Conservation (phyloP, 257 asterid species). For the Salvia rosmarinus region DNA sequence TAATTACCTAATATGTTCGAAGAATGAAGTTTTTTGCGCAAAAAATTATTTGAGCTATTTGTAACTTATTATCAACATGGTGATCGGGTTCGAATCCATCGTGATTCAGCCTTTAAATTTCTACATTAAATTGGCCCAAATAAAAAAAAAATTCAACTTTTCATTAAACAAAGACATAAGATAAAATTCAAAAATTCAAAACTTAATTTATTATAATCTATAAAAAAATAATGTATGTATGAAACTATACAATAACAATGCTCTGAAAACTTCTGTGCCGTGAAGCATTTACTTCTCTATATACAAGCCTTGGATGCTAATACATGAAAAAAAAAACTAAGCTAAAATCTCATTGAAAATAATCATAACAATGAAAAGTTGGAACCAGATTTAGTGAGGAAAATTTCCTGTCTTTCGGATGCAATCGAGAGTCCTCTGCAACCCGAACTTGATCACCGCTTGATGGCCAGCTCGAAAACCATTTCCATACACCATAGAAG, state of each 20-base stretch:
- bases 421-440: conserved; percentile 74
- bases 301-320: not conserved
- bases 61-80: too few relatives aligned
- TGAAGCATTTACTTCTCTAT: not conserved
- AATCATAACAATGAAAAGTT: not conserved
- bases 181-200: not conserved
- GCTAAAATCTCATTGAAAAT: not conserved
- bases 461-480: conserved; percentile 83
- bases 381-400: conserved; percentile 49
- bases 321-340: not conserved
- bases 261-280: not conserved
- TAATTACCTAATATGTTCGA: too few relatives aligned
- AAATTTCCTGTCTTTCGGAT: conserved; percentile 74
- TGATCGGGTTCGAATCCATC: too few relatives aligned
- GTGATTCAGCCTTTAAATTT: too few relatives aligned
- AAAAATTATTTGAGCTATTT: too few relatives aligned
- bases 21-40: too few relatives aligned
- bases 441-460: conserved; percentile 73
- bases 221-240: not conserved
- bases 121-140: too few relatives aligned
- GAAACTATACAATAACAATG: conserved; percentile 20
- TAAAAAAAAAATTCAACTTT: too few relatives aligned
- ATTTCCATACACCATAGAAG: conserved; percentile 82
- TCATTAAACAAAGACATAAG: not conserved
- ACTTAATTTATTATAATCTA: conserved; percentile 7